Evolutionary conservation across 2,329 filamentous ascomycete species (phyloP), one percentile per base, ranked within the genome.

Genomic region (Epicoccum nigrum): DNA sequence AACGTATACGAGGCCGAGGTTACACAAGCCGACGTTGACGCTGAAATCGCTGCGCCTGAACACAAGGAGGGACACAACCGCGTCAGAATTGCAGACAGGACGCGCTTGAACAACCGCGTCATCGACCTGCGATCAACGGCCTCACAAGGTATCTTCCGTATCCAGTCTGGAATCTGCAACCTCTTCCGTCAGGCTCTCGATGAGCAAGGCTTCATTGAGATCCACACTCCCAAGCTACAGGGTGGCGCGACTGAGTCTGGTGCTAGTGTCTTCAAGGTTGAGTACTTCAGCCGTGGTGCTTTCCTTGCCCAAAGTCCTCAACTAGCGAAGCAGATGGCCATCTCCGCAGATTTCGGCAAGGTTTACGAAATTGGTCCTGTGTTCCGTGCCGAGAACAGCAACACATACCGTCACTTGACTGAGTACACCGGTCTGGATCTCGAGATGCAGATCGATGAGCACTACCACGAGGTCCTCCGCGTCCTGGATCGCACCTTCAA

Each of bases 321-420:
- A 73, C 75, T 97, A 58, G 89, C 90, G 45, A 97, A 97, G 77
- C 92, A 97, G 74, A 93, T 96, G 89, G 84, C 86, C 43, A 91
- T 97, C 32, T 90, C 91, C 4, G 87, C 92, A 21, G 92, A 97
- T 70, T 94, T 96, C 69, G 87, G 88, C 50, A 86, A 87, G 42
- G 92, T 97, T 6, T 97, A 93, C 66, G 92, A 97, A 70, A 87
- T 94, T 58, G 90, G 90, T 13, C 86, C 90, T 2, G 92, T 97
- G 6, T 97, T 97, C 81, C 86, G 92, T 61, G 92, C 92, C 0
- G 92, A 97, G 71, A 95, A 97, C 77, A 95, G 90, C 68, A 97
- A 97, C 73, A 97, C 92, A 0, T 92, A 96, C 67, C 86, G 92
- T 30, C 92, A 97, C 71, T 80, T 97, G 79, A 96, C 92, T 0